Conservation (phyloP, 2,329 filamentous ascomycete species). For the Chalaropsis ovoidea region DNA sequence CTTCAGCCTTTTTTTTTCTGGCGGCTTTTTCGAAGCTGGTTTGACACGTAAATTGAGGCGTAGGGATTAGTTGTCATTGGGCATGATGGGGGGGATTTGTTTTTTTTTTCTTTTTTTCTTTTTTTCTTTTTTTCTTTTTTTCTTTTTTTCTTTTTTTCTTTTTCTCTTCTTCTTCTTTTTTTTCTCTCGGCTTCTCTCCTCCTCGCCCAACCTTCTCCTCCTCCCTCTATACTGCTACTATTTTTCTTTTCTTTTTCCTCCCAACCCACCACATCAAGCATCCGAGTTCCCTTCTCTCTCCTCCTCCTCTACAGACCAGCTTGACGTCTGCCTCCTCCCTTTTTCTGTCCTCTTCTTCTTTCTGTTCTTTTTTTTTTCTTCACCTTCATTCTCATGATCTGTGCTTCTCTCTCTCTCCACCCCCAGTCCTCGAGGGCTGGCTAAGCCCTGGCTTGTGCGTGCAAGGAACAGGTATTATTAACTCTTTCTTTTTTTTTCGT, state of each 20-base stretch:
- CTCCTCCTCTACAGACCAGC: not conserved
- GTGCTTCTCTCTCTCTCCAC: not conserved
- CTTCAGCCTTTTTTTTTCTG: not conserved
- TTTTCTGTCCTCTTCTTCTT: not conserved
- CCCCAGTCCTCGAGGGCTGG: not conserved
- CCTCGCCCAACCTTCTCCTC: not conserved
- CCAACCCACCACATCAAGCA: too few relatives aligned
- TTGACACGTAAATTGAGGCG: not conserved
- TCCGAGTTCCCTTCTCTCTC: too few relatives aligned
- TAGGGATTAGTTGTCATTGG: not conserved
- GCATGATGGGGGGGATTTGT: not conserved
- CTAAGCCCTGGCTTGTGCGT: not conserved
- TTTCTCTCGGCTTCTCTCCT: not conserved
- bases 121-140: too few relatives aligned
- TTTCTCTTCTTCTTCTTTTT: not conserved
- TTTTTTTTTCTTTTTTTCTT: too few relatives aligned
- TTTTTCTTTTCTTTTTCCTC: not conserved
- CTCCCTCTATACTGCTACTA: too few relatives aligned
- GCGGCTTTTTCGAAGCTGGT: not conserved
- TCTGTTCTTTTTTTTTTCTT: not conserved
- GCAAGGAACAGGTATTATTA: not conserved
- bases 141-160: not conserved
- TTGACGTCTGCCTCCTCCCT: not conserved
- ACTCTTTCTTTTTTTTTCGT: not conserved
- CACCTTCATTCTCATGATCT: not conserved